phyloP scores from a whole-genome alignment of 106 monocot genomes.

The Agapanthus africanus region DNA sequence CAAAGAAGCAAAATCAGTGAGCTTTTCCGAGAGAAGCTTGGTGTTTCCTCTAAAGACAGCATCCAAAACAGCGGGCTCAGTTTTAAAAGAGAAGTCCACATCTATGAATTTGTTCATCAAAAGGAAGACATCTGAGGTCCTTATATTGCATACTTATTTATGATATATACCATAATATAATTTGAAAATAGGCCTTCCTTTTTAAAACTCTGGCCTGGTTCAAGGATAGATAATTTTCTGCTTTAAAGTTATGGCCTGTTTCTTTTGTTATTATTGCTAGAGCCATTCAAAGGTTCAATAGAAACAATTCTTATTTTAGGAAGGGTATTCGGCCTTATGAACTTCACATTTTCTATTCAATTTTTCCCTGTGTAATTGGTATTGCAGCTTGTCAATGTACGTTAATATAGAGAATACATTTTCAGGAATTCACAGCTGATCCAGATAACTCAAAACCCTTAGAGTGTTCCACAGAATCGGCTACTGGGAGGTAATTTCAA shows the following conservation, averaged over 20 bases:
- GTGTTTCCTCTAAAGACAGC: constrained; percentile 9
- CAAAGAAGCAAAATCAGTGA: constrained; percentile 26
- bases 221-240: no score
- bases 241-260: no score
- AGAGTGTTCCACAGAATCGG: neutral
- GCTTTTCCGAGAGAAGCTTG: constrained; percentile 17
- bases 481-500: neutral
- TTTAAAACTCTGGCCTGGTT: no score
- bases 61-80: constrained; percentile 11
- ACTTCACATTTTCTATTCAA: no score
- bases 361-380: no score
- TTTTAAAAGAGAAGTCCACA: constrained; percentile 20
- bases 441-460: neutral
- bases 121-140: neutral
- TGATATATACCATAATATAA: no score
- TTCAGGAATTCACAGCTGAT: neutral
- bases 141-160: neutral
- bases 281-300: no score
- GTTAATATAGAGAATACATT: neutral
- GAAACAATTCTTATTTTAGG: no score
- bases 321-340: no score
- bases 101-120: neutral
- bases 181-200: no score
- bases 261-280: no score
- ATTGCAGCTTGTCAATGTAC: neutral